phyloP scores from a whole-genome alignment of 2,329 filamentous ascomycete species.

The Didymella segeticola region DNA sequence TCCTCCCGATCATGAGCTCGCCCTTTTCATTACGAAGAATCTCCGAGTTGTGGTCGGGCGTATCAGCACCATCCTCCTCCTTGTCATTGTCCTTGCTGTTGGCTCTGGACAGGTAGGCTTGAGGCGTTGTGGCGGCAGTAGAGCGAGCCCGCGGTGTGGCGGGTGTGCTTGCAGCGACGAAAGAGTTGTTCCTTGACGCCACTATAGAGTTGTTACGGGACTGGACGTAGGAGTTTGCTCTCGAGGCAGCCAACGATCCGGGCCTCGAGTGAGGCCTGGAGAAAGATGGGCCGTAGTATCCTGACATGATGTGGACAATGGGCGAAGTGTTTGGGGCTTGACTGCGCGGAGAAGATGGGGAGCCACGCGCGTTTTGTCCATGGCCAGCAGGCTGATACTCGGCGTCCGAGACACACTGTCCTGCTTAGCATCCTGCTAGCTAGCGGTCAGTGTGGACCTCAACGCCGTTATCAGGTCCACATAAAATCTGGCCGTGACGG shows the following conservation, averaged over 20 bases:
- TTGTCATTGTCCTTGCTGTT: constrained; percentile 14
- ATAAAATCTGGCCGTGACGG: constrained; percentile 16
- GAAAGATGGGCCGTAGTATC: constrained; percentile 20
- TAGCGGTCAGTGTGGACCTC: constrained; percentile 17
- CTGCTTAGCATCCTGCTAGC: constrained; percentile 1
- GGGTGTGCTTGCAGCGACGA: constrained; percentile 12
- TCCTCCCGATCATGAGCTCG: constrained; percentile 29
- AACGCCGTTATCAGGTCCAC: constrained; percentile 14
- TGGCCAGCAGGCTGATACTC: constrained; percentile 10
- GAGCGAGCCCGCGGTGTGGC: constrained; percentile 17
- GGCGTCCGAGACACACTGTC: constrained; percentile 6
- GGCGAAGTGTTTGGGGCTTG: constrained; percentile 2
- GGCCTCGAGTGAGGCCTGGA: constrained; percentile 18
- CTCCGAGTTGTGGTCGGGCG: constrained; percentile 21
- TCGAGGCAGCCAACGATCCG: constrained; percentile 14
- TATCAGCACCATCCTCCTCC: background rate
- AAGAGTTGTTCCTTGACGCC: constrained; percentile 6
- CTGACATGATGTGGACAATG: constrained; percentile 16
- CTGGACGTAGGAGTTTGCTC: constrained; percentile 16
- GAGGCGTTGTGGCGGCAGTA: constrained; percentile 16
- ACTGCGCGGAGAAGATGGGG: constrained; percentile 13
- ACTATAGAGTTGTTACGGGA: constrained; percentile 13
- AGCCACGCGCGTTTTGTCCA: constrained; percentile 14
- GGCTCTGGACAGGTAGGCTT: constrained; percentile 15
- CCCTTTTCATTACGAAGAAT: constrained; percentile 32